Base-by-base conservation (phyloP, 331 rosid species). In the Ulmus americana region DNA sequence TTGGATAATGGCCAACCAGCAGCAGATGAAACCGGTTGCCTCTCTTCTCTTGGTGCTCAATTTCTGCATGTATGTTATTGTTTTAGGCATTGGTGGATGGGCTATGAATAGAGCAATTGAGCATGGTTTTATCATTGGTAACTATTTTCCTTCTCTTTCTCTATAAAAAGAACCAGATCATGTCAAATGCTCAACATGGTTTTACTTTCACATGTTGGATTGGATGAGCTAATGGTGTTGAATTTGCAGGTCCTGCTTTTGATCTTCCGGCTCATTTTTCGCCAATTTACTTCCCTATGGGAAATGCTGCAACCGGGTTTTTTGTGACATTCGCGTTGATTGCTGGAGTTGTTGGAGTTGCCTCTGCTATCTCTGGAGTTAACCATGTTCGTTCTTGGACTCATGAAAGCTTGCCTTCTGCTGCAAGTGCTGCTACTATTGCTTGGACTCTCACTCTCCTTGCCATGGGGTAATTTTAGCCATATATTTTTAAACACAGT, bases 261-360 rank as follows among this genome's bases (percentile, higher is more conserved):
- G 15, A 67, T 45, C 90, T 85, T 16, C 96, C 95, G 3, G 96
- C 91, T 3, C 97, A 91, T 50, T 91, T 91, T 70, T 88, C 96
- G 6, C 95, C 97, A 2, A 63, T 91, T 56, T 81, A 79, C 73
- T 91, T 91, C 42, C 97, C 97, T 0, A 86, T 91, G 85, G 97
- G 97, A 50, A 91, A 91, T 73, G 96, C 88, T 51, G 85, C 97
- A 35, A 88, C 95, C 8, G 96, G 97, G 6, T 91, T 91, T 87
- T 88, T 86, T 51, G 96, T 88, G 39, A 81, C 78, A 20, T 84
- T 88, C 68, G 82, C 95, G 71, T 39, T 86, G 75, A 43, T 91
- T 2, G 97, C 96, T 49, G 90, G 85, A 70, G 97, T 85, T 3
- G 83, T 88, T 59, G 97, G 97, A 10, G 95, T 64, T 65, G 97